A percentile compares a stretch with the other conserved stretches of the same genome.
Conservation (phyloP, 108 stramenopile species). For the Skeletonema grethae region DNA sequence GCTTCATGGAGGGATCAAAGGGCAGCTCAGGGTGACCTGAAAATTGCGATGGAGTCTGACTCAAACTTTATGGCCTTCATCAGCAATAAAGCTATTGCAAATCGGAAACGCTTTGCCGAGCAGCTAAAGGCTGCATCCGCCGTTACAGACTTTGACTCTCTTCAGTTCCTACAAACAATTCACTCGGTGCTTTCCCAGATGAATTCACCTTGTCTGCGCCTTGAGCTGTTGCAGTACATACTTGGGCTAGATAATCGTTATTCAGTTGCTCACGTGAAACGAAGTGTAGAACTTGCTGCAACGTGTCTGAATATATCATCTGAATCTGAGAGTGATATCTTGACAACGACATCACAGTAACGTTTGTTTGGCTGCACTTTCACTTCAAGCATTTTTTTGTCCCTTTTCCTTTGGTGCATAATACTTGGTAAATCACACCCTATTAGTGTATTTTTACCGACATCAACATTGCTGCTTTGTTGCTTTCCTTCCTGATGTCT, state of each 20-base stretch:
- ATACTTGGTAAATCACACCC: no score
- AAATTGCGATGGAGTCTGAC: constrained; percentile 80
- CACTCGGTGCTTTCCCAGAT: constrained; percentile 67
- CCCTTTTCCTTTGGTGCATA: no score
- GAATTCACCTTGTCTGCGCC: constrained; percentile 86
- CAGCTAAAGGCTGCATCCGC: constrained; percentile 68
- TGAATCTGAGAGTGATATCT: constrained; percentile 30
- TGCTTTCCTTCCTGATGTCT: no score
- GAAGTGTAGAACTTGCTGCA: constrained; percentile 81
- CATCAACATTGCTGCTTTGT: no score
- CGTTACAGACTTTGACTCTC: constrained; percentile 70
- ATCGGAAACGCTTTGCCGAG: constrained; percentile 78
- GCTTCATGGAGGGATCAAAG: constrained; percentile 87
- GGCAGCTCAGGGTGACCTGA: constrained; percentile 87
- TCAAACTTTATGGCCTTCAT: constrained; percentile 89
- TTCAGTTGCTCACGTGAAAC: constrained; percentile 83
- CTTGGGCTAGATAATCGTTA: constrained; percentile 89
- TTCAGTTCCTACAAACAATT: constrained; percentile 69
- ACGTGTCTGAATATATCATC: constrained; percentile 68
- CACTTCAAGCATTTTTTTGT: no score
- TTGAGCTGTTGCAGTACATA: constrained; percentile 90
- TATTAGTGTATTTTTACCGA: no score
- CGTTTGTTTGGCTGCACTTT: no score
- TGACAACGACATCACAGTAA: constrained; percentile 3
- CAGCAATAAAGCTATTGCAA: constrained; percentile 84